Evolutionary conservation across 345 rosid species (phyloP).

Genomic region (Gossypium mustelinum): DNA sequence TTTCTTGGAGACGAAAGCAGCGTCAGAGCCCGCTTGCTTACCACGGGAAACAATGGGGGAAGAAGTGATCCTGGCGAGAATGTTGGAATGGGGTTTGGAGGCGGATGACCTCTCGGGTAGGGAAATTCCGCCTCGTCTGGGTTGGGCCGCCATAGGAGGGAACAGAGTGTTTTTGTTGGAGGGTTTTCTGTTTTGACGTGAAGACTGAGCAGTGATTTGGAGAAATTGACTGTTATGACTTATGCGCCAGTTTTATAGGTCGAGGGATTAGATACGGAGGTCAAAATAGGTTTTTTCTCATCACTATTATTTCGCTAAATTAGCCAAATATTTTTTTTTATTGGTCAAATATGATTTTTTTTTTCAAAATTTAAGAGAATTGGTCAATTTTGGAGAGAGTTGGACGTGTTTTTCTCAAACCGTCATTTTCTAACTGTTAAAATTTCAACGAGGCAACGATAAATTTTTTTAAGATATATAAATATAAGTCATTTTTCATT

Average conservation of each 20-base stretch:
- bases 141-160: slow-evolving; percentile 16
- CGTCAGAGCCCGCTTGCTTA: slow-evolving; percentile 36
- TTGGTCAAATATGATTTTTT: too few relatives aligned
- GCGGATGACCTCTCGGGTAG: slow-evolving; percentile 35
- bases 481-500: too few relatives aligned
- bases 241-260: not conserved
- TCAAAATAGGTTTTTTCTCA: too few relatives aligned
- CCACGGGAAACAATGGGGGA: slow-evolving; percentile 33
- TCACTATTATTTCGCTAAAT: too few relatives aligned
- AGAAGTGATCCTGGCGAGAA: slow-evolving; percentile 25
- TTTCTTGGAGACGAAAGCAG: slow-evolving; percentile 60
- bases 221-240: not conserved
- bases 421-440: too few relatives aligned
- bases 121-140: slow-evolving; percentile 50
- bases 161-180: not conserved
- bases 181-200: not conserved
- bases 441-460: too few relatives aligned
- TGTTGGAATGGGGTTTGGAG: slow-evolving; percentile 28
- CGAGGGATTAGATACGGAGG: not conserved
- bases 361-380: too few relatives aligned
- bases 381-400: too few relatives aligned
- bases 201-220: not conserved
- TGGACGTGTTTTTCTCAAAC: too few relatives aligned
- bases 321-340: too few relatives aligned
- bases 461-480: too few relatives aligned